Base-by-base conservation (phyloP, 371 early-diverging fungal genomes). In the Lichtheimia hyalospora region DNA sequence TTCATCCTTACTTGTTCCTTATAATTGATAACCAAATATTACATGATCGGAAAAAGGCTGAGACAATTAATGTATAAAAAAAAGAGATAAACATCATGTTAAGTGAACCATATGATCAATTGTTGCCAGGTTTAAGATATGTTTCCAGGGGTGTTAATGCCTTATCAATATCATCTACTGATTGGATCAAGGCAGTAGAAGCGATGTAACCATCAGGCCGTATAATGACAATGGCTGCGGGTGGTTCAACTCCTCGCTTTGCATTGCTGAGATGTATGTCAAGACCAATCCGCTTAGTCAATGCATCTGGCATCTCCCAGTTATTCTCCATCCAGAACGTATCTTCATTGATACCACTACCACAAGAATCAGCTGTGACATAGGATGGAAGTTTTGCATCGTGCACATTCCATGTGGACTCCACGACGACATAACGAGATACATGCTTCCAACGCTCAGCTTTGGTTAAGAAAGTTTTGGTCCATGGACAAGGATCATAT, bases 131-230 rank as follows among this genome's bases (percentile, higher is more conserved):
- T 34, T 6, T 10, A 4, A 34, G 34, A 2, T 34, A 34, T 34
- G 34, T 34, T 34, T 34, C 34, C 34, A 34, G 10, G 2, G 34
- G 34, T 6, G 34, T 18, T 1, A 68, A 52, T 13, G 63, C 68
- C 2, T 20, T 10, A 15, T 68, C 63, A 49, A 68, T 39, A 39
- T 68, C 63, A 10, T n/a, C 43, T 21, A 50, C 20, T 12, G 63
- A 50, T 7, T 20, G 40, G 14, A 68, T 49, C 10, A 57, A 34
- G n/a, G 25, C 20, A 39, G 50, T 68, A 15, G 57, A 50, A 8
- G 63, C 68, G 2, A 68, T 49, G 28, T 68, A 68, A 2, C 28
- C 51, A 42, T 68, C 68, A 25, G 68, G 68, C 13, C 68, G 63
- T 7, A 68, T 14, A 40, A 68, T 25, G 0, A 68, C 50, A 27